These are phyloP conservation scores for Suillus spraguei DNA, from an alignment of 768 basidiomycete species.

Conservation along the genomic window DNA sequence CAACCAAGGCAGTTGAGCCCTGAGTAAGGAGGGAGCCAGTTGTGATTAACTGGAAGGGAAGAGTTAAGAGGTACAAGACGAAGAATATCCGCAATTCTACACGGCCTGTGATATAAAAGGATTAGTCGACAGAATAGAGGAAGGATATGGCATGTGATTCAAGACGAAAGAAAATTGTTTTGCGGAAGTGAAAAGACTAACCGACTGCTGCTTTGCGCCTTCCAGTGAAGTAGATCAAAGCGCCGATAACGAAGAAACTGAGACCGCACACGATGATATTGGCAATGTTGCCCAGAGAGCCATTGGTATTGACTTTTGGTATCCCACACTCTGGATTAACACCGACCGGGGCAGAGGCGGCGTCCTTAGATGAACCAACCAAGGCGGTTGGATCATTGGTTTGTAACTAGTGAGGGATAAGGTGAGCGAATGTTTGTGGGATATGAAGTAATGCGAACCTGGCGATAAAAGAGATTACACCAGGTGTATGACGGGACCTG, in stretches of 20 bases:
- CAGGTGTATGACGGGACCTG: slow-evolving; percentile 80
- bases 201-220: slow-evolving; percentile 90
- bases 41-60: slow-evolving; percentile 80
- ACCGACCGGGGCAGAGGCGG: slow-evolving; percentile 72
- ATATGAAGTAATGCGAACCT: slow-evolving; percentile 48
- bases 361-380: slow-evolving; percentile 44
- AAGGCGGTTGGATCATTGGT: slow-evolving; percentile 35
- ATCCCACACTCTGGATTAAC: slow-evolving; percentile 84
- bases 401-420: slow-evolving; percentile 42
- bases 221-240: slow-evolving; percentile 58
- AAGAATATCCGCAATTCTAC: slow-evolving; percentile 73
- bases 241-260: slow-evolving; percentile 60
- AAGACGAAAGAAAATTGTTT: neutral
- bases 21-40: slow-evolving; percentile 81
- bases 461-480: slow-evolving; percentile 94
- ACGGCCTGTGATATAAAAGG: slow-evolving; percentile 47
- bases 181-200: slow-evolving; percentile 33
- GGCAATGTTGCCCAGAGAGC: slow-evolving; percentile 80
- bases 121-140: slow-evolving; percentile 10
- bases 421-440: slow-evolving; percentile 14
- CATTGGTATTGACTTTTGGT: slow-evolving; percentile 54
- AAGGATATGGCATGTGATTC: slow-evolving; percentile 3
- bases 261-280: slow-evolving; percentile 83
- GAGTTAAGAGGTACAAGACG: slow-evolving; percentile 64
- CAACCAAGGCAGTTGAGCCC: slow-evolving; percentile 69